Conservation (phyloP, 176 grass and related monocot species). For the Zizania latifolia region DNA sequence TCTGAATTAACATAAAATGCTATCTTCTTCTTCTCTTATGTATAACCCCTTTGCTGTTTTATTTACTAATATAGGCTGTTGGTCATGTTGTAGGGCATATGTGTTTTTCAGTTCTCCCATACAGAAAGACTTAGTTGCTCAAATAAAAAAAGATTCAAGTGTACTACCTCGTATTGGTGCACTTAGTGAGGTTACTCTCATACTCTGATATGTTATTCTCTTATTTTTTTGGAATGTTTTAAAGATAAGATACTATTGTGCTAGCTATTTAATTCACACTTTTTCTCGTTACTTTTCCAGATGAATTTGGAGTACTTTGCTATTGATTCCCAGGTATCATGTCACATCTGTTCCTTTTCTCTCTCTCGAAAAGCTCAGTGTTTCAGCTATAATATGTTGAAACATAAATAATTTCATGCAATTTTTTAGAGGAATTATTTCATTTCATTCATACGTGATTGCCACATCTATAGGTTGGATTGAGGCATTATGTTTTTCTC, state of each 20-base stretch:
- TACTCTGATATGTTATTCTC: conserved; percentile 2
- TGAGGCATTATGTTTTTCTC: neutral
- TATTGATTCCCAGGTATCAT: conserved; percentile 93
- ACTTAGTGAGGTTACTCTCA: conserved; percentile 74
- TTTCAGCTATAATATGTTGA: neutral
- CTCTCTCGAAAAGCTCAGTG: neutral
- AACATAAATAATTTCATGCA: neutral
- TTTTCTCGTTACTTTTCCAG: conserved; percentile 45
- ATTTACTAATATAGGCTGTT: conserved; percentile 20
- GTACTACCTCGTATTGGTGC: conserved; percentile 76
- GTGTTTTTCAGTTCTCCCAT: conserved; percentile 93
- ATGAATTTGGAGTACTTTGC: conserved; percentile 99
- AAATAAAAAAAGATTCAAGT: conserved; percentile 83
- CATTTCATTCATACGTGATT: conserved; percentile 1
- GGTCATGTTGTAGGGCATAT: conserved; percentile 53
- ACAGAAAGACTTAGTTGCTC: conserved; percentile 70
- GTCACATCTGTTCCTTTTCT: neutral
- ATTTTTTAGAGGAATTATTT: neutral
- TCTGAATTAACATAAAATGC: neutral
- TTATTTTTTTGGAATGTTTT: conserved; percentile 21
- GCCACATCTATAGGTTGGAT: neutral
- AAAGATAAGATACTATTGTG: conserved; percentile 19
- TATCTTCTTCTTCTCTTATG: conserved; percentile 12
- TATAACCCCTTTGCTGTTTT: conserved; percentile 17
- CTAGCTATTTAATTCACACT: conserved; percentile 20